phyloP scores from a whole-genome alignment of 257 asterid genomes.

The Nicotiana benthamiana region DNA sequence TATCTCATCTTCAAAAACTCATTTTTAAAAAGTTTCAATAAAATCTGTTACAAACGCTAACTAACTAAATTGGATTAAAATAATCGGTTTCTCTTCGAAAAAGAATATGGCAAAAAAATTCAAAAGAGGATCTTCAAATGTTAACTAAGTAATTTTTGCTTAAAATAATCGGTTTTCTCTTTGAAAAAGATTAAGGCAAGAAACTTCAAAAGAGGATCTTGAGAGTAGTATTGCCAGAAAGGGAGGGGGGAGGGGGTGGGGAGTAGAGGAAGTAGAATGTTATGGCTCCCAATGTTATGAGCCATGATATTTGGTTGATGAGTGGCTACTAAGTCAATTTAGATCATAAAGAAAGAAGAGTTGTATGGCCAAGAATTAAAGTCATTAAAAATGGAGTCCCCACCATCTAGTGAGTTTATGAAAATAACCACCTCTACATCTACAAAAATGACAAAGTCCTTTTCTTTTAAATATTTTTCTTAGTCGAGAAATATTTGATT shows the following conservation, averaged over 20 bases:
- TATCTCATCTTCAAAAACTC: too few species aligned
- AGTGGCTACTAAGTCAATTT: conserved; percentile 17
- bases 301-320: conserved; percentile 9
- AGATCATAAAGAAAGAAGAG: neutral
- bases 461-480: neutral
- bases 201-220: neutral
- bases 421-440: neutral
- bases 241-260: too few species aligned
- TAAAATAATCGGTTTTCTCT: neutral
- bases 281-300: too few species aligned
- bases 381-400: conserved; percentile 8
- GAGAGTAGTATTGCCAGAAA: too few species aligned
- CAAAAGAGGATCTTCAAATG: too few species aligned
- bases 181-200: neutral
- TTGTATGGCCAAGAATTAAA: conserved; percentile 25
- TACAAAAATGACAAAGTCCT: conserved; percentile 4
- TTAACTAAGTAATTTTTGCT: too few species aligned
- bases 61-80: too few species aligned
- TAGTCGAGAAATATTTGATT: conserved; percentile 2
- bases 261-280: neutral
- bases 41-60: too few species aligned
- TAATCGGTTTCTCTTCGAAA: too few species aligned
- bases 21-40: too few species aligned
- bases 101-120: too few species aligned
- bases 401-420: neutral